These are phyloP conservation scores for Kluyveromyces sp. DNA, from an alignment of 1,139 yeast species.

Conservation along the genomic window DNA sequence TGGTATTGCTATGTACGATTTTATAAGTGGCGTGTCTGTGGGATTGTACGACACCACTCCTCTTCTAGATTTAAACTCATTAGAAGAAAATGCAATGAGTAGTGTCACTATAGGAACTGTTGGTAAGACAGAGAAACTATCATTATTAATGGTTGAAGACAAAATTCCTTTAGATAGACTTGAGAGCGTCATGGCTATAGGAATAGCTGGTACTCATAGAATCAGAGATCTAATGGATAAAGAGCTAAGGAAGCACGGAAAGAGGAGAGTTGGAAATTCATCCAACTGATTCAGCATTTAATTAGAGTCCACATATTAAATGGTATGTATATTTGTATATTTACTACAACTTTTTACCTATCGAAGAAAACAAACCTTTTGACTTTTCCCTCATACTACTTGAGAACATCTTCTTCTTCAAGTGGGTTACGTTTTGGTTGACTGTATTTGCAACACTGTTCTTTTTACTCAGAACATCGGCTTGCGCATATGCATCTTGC, in stretches of 20 bases:
- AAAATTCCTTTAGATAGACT: constrained; percentile 77
- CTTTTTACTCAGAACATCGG: constrained; percentile 28
- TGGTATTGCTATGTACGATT: constrained; percentile 91
- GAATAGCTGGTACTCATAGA: constrained; percentile 82
- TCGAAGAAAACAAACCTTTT: constrained; percentile 28
- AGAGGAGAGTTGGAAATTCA: constrained; percentile 33
- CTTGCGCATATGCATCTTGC: constrained; percentile 29
- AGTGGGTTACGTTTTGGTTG: constrained; percentile 30
- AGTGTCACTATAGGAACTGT: constrained; percentile 75
- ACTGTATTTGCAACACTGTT: constrained; percentile 29
- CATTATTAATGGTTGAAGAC: constrained; percentile 69
- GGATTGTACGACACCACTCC: constrained; percentile 75
- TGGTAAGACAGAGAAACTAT: constrained; percentile 73
- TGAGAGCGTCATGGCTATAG: constrained; percentile 72
- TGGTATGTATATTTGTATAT: background rate
- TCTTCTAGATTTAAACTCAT: constrained; percentile 67
- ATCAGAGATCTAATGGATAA: constrained; percentile 80
- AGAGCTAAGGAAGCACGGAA: constrained; percentile 69
- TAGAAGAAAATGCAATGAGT: constrained; percentile 81
- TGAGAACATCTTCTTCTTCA: constrained; percentile 28
- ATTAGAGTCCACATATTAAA: background rate
- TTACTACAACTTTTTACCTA: constrained; percentile 22
- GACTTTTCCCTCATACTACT: constrained; percentile 28
- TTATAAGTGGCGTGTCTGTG: constrained; percentile 70
- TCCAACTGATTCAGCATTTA: constrained; percentile 4